Evolutionary conservation across 768 basidiomycete species (phyloP).

Genomic region (Rhodotorula taiwanensis): DNA sequence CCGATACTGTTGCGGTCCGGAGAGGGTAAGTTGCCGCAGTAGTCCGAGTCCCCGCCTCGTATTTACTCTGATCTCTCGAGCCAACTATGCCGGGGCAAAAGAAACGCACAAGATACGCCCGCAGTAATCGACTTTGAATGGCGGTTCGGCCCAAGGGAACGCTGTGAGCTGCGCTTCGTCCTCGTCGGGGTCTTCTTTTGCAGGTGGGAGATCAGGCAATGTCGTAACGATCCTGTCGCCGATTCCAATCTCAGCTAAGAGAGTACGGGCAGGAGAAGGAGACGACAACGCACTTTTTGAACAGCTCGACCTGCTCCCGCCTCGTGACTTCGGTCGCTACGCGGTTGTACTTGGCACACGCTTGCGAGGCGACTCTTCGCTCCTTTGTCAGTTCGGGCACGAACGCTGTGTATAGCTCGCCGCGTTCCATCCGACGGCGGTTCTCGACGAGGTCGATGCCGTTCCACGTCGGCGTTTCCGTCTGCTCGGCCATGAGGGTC

Average conservation of each 20-base stretch:
- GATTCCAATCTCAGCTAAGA: too few species aligned
- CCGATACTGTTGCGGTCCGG: not conserved
- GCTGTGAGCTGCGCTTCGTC: constrained; percentile 22
- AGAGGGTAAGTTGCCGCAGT: not conserved
- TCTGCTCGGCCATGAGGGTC: too few species aligned
- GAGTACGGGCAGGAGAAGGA: too few species aligned
- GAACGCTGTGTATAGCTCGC: constrained; percentile 32
- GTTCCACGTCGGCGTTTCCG: too few species aligned
- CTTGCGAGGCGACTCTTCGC: constrained; percentile 1
- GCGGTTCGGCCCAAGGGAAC: constrained; percentile 26
- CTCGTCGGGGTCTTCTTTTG: constrained; percentile 6
- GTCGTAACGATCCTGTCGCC: constrained; percentile 6
- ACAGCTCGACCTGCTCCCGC: constrained; percentile 29
- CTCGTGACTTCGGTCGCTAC: constrained; percentile 4
- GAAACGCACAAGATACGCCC: constrained; percentile 1
- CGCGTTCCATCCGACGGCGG: not conserved
- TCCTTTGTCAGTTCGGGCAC: constrained; percentile 21
- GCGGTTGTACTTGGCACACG: constrained; percentile 22
- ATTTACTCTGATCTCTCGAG: too few species aligned
- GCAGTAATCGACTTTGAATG: constrained; percentile 29
- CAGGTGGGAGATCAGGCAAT: constrained; percentile 8
- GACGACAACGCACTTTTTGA: constrained; percentile 12
- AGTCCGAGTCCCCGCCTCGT: too few species aligned
- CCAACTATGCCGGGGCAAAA: not conserved
- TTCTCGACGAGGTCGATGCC: constrained; percentile 26